Percentiles rank a stretch among this genome's conserved stretches.
phyloP scores from a whole-genome alignment of 2,329 filamentous ascomycete genomes.

The Diaporthe sp. region DNA sequence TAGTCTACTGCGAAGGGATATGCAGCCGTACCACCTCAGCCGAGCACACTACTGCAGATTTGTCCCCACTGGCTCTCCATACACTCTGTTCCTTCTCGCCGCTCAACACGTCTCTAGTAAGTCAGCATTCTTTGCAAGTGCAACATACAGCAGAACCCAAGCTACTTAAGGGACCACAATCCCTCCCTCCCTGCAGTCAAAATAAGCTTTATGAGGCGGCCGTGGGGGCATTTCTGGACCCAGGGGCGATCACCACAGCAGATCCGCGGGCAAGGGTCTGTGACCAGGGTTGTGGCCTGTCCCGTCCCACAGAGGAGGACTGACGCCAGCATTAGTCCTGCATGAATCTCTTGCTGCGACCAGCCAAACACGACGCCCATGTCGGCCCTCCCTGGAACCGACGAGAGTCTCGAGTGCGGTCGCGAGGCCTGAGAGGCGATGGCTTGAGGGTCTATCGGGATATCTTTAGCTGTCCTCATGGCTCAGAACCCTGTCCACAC shows the following conservation, averaged over 20 bases:
- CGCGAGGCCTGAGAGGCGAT: neutral
- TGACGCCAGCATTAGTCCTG: neutral
- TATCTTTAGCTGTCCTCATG: neutral
- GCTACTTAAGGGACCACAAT: too few relatives aligned
- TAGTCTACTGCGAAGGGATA: conserved; percentile 1
- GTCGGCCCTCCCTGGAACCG: neutral
- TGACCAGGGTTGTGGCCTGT: conserved; percentile 3
- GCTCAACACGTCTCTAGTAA: neutral
- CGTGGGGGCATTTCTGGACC: conserved; percentile 11
- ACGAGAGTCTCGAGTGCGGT: neutral
- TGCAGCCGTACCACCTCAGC: neutral
- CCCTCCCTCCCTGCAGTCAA: conserved; percentile 12
- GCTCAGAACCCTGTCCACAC: neutral
- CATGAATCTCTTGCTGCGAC: neutral
- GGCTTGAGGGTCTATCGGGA: neutral
- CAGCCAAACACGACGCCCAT: neutral
- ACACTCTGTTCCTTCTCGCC: neutral
- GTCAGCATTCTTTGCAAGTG: neutral
- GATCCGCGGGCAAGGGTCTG: conserved; percentile 17
- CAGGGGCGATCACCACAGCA: neutral
- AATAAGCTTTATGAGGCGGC: conserved; percentile 22
- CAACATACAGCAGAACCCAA: neutral
- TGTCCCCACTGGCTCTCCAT: neutral
- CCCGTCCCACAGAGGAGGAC: neutral
- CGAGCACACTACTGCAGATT: neutral